A percentile compares a stretch with the other conserved stretches of the same genome.
Evolutionary conservation across 2,329 filamentous ascomycete genomes (phyloP).

Genomic region (Colletotrichum salicis): DNA sequence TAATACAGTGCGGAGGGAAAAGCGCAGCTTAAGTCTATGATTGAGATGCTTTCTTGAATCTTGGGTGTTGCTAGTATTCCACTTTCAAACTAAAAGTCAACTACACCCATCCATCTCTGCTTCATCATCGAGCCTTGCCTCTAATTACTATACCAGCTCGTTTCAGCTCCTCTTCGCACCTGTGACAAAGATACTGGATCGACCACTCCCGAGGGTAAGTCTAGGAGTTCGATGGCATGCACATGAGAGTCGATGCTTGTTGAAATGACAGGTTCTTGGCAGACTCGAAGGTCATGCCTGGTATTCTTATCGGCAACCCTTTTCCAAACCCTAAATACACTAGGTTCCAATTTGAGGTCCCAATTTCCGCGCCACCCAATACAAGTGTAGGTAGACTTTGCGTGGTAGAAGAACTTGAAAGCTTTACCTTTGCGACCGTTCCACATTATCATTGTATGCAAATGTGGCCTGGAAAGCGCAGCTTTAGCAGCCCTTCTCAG

Average conservation of each 20-base stretch:
- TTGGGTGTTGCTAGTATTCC: no score
- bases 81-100: no score
- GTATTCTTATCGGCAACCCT: conserved; percentile 2
- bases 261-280: not conserved
- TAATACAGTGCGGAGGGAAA: not conserved
- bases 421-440: conserved; percentile 43
- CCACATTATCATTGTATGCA: conserved; percentile 48
- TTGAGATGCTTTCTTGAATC: no score
- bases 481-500: conserved; percentile 39
- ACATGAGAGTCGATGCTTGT: conserved; percentile 5
- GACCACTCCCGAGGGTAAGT: not conserved
- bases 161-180: not conserved
- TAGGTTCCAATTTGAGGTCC: not conserved
- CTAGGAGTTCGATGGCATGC: not conserved
- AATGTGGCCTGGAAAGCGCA: conserved; percentile 44
- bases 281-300: not conserved
- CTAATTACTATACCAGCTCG: not conserved
- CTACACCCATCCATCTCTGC: no score
- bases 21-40: no score
- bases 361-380: conserved; percentile 23
- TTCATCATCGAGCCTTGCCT: no score
- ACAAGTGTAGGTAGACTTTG: not conserved
- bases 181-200: conserved; percentile 1
- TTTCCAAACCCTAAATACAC: not conserved
- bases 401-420: conserved; percentile 47